Percentiles rank a stretch among this genome's conserved stretches.
These are phyloP conservation scores for Podospora appendiculata DNA, from an alignment of 495 filamentous ascomycete genomes.

Conservation along the genomic window DNA sequence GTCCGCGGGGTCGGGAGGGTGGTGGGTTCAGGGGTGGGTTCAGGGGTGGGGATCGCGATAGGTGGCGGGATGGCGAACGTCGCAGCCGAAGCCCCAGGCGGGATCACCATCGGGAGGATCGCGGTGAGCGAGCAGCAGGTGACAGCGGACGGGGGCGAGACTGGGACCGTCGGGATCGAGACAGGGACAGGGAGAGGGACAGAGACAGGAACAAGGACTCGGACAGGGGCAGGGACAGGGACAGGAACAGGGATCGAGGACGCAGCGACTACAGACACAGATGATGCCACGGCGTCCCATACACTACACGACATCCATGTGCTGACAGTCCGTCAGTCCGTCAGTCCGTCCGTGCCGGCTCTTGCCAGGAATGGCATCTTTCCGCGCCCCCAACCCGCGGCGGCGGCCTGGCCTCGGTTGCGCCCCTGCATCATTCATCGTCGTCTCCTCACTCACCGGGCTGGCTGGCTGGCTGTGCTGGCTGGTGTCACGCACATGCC, in stretches of 20 bases:
- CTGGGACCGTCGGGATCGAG: slow-evolving; percentile 12
- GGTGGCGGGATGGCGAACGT: slow-evolving; percentile 10
- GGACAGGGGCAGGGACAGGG: slow-evolving; percentile 11
- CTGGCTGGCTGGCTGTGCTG: no score
- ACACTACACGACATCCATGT: no score
- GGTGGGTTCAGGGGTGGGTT: slow-evolving; percentile 4
- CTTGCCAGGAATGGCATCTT: no score
- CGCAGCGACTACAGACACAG: slow-evolving; percentile 11
- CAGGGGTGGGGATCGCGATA: slow-evolving; percentile 10
- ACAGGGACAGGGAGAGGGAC: slow-evolving; percentile 11
- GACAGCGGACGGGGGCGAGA: slow-evolving; percentile 16
- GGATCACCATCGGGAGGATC: slow-evolving; percentile 19
- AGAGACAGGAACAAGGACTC: slow-evolving; percentile 6
- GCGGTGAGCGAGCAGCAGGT: slow-evolving; percentile 6
- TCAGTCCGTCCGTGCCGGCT: no score
- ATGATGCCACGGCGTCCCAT: slow-evolving; percentile 1
- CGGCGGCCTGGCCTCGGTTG: no score
- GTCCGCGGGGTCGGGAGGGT: slow-evolving; percentile 7
- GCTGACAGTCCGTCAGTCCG: no score
- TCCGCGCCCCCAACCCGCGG: no score
- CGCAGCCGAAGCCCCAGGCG: slow-evolving; percentile 33
- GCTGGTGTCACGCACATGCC: no score
- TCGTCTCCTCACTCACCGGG: no score
- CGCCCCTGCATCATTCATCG: no score
- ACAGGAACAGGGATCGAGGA: slow-evolving; percentile 9